Evolutionary conservation across 768 basidiomycete genomes (phyloP).

Genomic region (Naganishia onofrii): DNA sequence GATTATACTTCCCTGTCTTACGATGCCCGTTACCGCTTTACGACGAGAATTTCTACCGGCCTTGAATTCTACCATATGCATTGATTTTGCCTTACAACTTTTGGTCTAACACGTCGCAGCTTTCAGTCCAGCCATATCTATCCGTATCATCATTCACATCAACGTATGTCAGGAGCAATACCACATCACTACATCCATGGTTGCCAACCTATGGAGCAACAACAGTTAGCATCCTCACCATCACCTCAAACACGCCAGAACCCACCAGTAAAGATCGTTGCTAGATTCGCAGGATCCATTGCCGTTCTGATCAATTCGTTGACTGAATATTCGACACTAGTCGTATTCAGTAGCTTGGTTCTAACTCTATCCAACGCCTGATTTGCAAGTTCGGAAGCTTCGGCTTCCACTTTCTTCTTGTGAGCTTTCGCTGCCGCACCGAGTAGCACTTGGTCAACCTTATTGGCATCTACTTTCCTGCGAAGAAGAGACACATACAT

Average conservation of each 20-base stretch:
- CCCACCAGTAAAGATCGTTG: slow-evolving; percentile 63
- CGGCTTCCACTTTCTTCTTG: slow-evolving; percentile 39
- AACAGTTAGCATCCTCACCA: neutral
- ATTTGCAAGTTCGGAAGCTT: slow-evolving; percentile 76
- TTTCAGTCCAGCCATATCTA: no score
- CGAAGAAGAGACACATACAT: neutral
- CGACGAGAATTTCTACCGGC: neutral
- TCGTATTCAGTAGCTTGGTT: slow-evolving; percentile 73
- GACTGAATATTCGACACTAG: slow-evolving; percentile 89
- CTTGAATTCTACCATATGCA: neutral
- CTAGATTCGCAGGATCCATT: slow-evolving; percentile 70
- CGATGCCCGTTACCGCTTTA: neutral
- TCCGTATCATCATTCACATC: no score
- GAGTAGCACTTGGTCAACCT: neutral
- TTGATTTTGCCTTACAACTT: neutral
- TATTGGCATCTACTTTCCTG: slow-evolving; percentile 12
- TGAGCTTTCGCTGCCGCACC: slow-evolving; percentile 2
- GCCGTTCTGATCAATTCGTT: slow-evolving; percentile 89
- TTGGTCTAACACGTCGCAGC: no score
- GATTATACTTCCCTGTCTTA: neutral
- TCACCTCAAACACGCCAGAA: neutral
- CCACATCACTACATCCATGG: slow-evolving; percentile 17
- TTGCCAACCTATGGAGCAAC: slow-evolving; percentile 21
- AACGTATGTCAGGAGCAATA: no score
- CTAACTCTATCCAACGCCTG: slow-evolving; percentile 76